These are phyloP conservation scores for Epicoccum nigrum DNA, from an alignment of 2,329 filamentous ascomycete genomes.

Conservation along the genomic window DNA sequence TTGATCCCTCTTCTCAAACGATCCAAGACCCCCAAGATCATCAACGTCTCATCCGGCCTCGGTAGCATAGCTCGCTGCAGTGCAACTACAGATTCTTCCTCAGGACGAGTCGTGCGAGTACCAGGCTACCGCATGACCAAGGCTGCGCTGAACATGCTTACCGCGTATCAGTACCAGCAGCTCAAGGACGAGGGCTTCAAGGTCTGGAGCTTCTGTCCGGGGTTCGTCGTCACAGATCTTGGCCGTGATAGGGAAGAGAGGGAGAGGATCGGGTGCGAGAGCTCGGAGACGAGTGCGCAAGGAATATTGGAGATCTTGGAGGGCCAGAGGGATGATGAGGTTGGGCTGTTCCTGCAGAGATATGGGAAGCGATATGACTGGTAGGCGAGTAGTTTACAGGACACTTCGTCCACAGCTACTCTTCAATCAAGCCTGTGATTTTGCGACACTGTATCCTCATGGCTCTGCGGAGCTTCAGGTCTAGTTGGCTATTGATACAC, in stretches of 20 bases:
- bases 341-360: constrained; percentile 31
- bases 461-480: no score
- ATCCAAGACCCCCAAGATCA: constrained; percentile 36
- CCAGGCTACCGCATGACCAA: constrained; percentile 46
- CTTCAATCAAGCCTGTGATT: no score
- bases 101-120: constrained; percentile 2
- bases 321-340: constrained; percentile 39
- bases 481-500: no score
- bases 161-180: constrained; percentile 49
- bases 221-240: constrained; percentile 39
- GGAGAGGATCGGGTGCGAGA: constrained; percentile 25
- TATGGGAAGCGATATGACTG: constrained; percentile 30
- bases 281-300: constrained; percentile 41
- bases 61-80: constrained; percentile 39
- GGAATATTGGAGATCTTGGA: constrained; percentile 41
- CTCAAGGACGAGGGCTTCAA: constrained; percentile 32
- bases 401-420: no score
- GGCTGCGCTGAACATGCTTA: constrained; percentile 47
- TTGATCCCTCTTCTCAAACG: constrained; percentile 44
- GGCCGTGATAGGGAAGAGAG: constrained; percentile 27
- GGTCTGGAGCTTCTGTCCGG: constrained; percentile 41
- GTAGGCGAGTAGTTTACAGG: constrained; percentile 22
- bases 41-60: constrained; percentile 45
- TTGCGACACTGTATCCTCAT: no score
- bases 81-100: constrained; percentile 15